Conservation (phyloP, 345 rosid genomes). For the Jatropha curcas region DNA sequence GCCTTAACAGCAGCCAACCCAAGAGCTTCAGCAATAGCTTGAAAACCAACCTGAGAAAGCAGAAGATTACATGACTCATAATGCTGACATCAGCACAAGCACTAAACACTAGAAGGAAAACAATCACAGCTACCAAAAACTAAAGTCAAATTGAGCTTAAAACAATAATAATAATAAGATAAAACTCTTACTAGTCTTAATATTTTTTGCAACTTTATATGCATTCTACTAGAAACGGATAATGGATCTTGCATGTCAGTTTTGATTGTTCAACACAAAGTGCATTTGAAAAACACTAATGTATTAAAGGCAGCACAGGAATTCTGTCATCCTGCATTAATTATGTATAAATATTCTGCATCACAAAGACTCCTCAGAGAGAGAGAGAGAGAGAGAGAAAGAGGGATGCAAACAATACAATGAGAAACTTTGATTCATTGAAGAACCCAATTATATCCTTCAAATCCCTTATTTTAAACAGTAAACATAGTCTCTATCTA, state of each 20-base stretch:
- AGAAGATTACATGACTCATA: conserved; percentile 20
- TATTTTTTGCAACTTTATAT: background rate
- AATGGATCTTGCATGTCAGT: background rate
- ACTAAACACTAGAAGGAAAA: conserved; percentile 4
- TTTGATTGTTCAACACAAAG: background rate
- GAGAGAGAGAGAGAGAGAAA: background rate
- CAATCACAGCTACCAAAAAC: background rate
- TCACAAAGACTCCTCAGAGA: background rate
- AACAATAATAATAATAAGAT: background rate
- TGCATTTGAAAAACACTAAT: background rate
- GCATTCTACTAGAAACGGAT: background rate
- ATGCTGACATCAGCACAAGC: conserved; percentile 11
- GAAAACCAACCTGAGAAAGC: conserved; percentile 79
- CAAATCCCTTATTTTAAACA: background rate
- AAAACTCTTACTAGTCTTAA: background rate
- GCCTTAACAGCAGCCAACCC: conserved; percentile 97
- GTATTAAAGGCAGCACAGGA: background rate
- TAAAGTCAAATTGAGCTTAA: background rate
- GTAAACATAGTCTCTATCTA: background rate
- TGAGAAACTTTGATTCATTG: background rate
- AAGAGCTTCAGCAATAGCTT: conserved; percentile 98
- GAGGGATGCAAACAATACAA: no score
- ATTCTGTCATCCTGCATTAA: conserved; percentile 1
- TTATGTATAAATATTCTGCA: background rate
- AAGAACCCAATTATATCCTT: background rate